Evolutionary conservation across 2,329 filamentous ascomycete species (phyloP), one percentile per base, ranked within the genome.

Genomic region (Ophiostoma quercus): DNA sequence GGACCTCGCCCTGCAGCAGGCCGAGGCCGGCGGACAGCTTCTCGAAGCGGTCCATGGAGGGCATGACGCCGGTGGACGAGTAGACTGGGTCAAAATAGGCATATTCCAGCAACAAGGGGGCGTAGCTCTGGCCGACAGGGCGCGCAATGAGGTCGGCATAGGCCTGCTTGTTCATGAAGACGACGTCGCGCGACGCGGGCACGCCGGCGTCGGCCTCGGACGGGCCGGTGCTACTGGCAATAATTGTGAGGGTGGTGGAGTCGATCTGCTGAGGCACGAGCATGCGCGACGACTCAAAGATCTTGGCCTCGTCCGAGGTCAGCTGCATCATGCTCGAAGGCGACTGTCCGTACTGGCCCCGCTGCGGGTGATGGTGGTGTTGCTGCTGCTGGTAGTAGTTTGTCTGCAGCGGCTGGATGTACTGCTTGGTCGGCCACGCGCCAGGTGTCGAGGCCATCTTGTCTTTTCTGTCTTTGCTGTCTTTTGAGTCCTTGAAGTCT

Each of bases 61-160:
- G 87, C 80, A 86, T 85, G 72, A 89, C 87, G 41, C 87, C 87
- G 0, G 87, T 88, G 11, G 82, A 79, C 0, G 86, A 83, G 74
- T 87, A 89, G 8, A 89, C 87, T 0, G 86, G 80, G 74, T 89
- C 85, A 71, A 89, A 89, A 0, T 82, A 78, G 11, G 87, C 90
- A 77, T 91, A 92, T 75, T 94, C 91, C 6, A 94, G 83, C 25
- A 94, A 82, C 0, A 94, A 78, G 72, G 80, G 89, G 73, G 77
- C 80, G 76, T 82, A 87, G 47, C 22, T 80, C 66, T 82, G 80
- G 1, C 80, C 77, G 2, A 79, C 78, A 4, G 75, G 71, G 4
- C 78, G 79, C 19, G 80, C 79, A 0, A 79, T 81, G 14, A 86
- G 76, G 8, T 86, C 82, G 0, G 81, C 77, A 71, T 84, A 87